Base-by-base conservation (phyloP, 2,329 filamentous ascomycete species). In the Paraconiothyrium brasiliense region DNA sequence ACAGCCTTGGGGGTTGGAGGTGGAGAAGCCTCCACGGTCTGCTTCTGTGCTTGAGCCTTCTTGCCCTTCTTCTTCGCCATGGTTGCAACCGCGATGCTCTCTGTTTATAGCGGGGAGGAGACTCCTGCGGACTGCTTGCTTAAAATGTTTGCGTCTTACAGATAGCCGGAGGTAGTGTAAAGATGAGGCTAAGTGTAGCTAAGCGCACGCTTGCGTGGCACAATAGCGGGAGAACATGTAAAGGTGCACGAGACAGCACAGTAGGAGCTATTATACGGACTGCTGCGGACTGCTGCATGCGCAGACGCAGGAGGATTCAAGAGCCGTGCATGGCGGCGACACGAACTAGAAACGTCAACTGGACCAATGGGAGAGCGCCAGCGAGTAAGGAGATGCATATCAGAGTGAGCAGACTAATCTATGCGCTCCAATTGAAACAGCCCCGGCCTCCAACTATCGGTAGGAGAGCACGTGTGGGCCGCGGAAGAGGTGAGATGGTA, bases 171-270 rank as follows among this genome's bases (percentile, higher is more conserved):
- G 59, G 46, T 62, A 54, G 63, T 52, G 67, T 66, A 60, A 67
- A 67, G 60, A 67, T 69, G 63, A 68, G 66, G 72, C 70, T 70
- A 67, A 58, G 60, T 57, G 67, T 69, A 62, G 72, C 70, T 70
- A 67, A 55, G 59, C 58, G 67, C 69, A 62, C 76, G 75, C 72
- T 75, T 75, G 74, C 76, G 76, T 78, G 73, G 77, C 75, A 77
- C 73, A 69, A 66, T 63, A 68, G 71, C 65, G 64, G 64, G 68
- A 63, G 69, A 76, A 70, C 68, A 69, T 71, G 67, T 68, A 69
- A 59, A 63, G 62, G 55, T 67, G 63, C 67, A 67, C 66, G 67
- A 54, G 67, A 70, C 71, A 76, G 75, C 74, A 73, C 67, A 69
- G 69, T 67, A 71, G 60, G 66, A 70, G 63, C 71, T 76, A 78